Conservation (phyloP, 306 rosid genomes). For the Cyclanthera cordifolia region DNA sequence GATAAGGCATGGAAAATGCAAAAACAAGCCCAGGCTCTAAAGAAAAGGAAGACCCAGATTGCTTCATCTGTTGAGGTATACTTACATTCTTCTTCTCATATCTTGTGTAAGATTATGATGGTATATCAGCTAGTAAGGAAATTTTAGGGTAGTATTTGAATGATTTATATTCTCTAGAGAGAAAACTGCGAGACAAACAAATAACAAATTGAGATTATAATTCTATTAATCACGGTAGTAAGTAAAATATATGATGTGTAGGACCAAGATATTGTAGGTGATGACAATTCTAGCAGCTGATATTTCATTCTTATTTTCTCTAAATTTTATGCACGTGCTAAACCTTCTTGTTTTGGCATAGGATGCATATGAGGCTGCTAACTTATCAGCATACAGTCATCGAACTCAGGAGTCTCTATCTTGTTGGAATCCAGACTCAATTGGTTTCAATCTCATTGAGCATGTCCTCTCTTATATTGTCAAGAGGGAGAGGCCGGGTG, state of each 20-base stretch:
- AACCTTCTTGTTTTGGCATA: constrained; percentile 12
- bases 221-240: too few relatives aligned
- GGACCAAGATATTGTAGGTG: background rate
- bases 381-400: constrained; percentile 28
- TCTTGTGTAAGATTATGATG: background rate
- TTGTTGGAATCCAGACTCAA: constrained; percentile 47
- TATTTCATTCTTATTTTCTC: background rate
- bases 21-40: constrained; percentile 32
- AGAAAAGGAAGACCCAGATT: constrained; percentile 47
- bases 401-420: constrained; percentile 33
- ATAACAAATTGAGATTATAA: background rate
- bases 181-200: background rate
- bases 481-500: constrained; percentile 40
- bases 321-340: background rate
- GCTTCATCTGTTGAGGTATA: constrained; percentile 45
- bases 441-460: constrained; percentile 50
- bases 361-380: constrained; percentile 39
- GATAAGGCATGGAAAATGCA: constrained; percentile 51
- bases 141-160: background rate
- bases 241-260: too few relatives aligned
- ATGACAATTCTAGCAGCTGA: background rate
- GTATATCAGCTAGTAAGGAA: background rate
- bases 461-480: constrained; percentile 34
- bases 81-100: background rate
- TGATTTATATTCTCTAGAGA: background rate